Conservation (phyloP, 1,284 basidiomycete species). For the Cryptococcus maquisensis region DNA sequence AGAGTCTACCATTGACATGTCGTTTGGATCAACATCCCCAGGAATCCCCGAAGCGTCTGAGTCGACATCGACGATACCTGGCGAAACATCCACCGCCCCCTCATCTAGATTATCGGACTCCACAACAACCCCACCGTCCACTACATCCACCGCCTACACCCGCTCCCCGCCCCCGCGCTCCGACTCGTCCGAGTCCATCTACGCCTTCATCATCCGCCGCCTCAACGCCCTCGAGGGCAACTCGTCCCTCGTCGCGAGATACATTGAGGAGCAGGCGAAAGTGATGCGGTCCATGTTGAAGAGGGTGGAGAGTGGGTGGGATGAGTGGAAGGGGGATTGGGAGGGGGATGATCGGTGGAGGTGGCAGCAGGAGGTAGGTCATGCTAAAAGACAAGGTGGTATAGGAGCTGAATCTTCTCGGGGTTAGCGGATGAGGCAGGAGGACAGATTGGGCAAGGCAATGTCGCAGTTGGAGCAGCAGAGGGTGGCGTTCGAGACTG, state of each 20-base stretch:
- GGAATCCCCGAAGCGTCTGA: background rate
- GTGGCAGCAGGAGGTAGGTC: slow-evolving; percentile 36
- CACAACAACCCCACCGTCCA: slow-evolving; percentile 2
- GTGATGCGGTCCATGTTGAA: slow-evolving; percentile 71
- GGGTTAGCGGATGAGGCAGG: slow-evolving; percentile 36
- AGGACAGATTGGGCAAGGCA: slow-evolving; percentile 38
- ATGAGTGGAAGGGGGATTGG: slow-evolving; percentile 29
- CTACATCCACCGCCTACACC: slow-evolving; percentile 11
- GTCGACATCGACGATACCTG: background rate
- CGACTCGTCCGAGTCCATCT: slow-evolving; percentile 85
- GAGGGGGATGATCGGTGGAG: slow-evolving; percentile 23
- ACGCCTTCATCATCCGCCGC: slow-evolving; percentile 92
- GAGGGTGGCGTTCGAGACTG: slow-evolving; percentile 29
- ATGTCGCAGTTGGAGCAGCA: slow-evolving; percentile 40
- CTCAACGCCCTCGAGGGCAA: slow-evolving; percentile 81
- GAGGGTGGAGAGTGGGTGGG: slow-evolving; percentile 57
- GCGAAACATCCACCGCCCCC: background rate
- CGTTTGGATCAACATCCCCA: background rate
- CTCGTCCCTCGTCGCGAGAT: slow-evolving; percentile 77
- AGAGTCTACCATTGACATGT: background rate
- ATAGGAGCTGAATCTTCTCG: background rate
- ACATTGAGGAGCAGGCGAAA: slow-evolving; percentile 84
- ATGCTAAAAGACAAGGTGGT: background rate
- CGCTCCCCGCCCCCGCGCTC: slow-evolving; percentile 24
- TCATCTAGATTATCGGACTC: background rate